Evolutionary conservation across 2,329 filamentous ascomycete genomes (phyloP).

Genomic region (Phialocephala sp.): DNA sequence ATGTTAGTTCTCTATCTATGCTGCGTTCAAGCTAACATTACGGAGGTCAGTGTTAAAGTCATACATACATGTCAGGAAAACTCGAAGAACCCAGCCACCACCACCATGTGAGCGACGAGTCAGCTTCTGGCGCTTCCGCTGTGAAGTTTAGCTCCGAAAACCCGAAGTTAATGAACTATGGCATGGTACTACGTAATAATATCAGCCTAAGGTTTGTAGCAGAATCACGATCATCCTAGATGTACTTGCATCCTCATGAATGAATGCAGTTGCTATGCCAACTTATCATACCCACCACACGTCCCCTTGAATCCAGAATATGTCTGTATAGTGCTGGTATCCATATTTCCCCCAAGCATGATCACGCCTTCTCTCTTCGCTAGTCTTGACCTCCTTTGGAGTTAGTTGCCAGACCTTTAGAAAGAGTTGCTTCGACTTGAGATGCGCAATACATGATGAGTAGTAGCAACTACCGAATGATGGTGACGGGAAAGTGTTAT

Average conservation of each 20-base stretch:
- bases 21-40: neutral
- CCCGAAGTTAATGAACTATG: neutral
- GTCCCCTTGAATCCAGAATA: no score
- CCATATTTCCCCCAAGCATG: no score
- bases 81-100: neutral
- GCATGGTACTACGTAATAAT: neutral
- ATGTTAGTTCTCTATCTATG: neutral
- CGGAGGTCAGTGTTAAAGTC: neutral
- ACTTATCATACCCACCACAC: no score
- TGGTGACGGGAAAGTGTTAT: no score
- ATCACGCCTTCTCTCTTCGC: no score
- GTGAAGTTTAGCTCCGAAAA: neutral
- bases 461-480: no score
- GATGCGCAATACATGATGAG: neutral
- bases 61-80: neutral
- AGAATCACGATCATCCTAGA: neutral
- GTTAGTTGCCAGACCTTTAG: no score
- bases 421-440: neutral
- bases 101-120: neutral
- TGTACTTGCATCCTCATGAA: neutral
- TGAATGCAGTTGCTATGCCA: no score
- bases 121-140: neutral
- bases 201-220: neutral
- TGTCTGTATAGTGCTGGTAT: no score
- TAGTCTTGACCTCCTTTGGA: no score